Evolutionary conservation across 1,139 yeast genomes (phyloP), one percentile per base, ranked within the genome.

Genomic region (Arxiozyma heterogenica): DNA sequence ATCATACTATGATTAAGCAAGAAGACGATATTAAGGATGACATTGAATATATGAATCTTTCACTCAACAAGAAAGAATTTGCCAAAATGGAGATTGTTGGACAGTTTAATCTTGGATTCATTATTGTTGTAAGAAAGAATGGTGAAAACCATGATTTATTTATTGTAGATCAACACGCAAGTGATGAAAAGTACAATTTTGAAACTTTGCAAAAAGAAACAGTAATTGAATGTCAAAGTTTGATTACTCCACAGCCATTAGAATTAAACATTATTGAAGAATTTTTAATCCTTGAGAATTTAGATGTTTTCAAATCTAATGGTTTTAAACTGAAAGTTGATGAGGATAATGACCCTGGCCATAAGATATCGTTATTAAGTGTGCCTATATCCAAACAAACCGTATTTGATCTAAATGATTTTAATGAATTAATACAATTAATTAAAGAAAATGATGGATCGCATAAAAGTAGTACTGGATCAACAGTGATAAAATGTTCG

Each of bases 131-230:
- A 1, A 72, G 79, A 53, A 58, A 64, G n/a, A 69, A 25, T 21
- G 39, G 41, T n/a, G 63, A 62, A 20, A 70, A 69, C 15, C 71
- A 72, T 45, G 89, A 88, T 64, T 66, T 93, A 46, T 90, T 93
- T 63, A 91, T 93, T 47, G 78, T 93, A 50, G 99, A 93, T 67
- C 99, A 93, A 69, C 99, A 93, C 72, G 98, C 98, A 0, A 87
- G 96, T 59, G 98, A 93, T 70, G 99, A 93, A 65, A 93, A 90
- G 64, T 88, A 65, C 71, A 93, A 93, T 68, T 93, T 88, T 73
- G 98, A 94, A 67, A 75, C 74, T 52, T 71, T 89, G 21, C 82
- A 80, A 57, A 66, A 70, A 30, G 76, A 75, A 12, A 81, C 86
- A 0, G 70, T 72, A 0, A 80, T 88, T 59, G 77, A 80, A 51